Base-by-base conservation (phyloP, 2,329 filamentous ascomycete species). In the Fusarium pseudonygamai region DNA sequence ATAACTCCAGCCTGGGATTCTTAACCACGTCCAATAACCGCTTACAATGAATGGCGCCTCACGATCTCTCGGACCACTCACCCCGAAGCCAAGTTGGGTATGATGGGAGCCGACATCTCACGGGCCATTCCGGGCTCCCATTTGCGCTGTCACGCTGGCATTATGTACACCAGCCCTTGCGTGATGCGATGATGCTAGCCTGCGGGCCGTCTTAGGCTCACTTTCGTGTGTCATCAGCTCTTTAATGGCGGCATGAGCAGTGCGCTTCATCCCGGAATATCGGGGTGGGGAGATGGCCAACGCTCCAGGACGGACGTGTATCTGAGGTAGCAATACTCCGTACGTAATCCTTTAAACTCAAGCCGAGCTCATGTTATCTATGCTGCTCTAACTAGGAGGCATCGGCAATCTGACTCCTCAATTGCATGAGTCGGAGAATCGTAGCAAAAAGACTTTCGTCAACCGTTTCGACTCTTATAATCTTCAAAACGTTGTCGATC, bases 121-220 rank as follows among this genome's bases (percentile, higher is more conserved):
- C 74, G 72, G 75, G 50, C 75, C 72, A 77, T 67, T 49, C 45
- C 32, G 20, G 60, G 36, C 60, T 69, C 52, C 50, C 34, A 55
- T 55, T 55, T 55, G 49, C n/a, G 69, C 32, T 73, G 69, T 69
- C 69, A 69, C 63, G 64, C 67, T 66, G 69, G 50, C 58, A 63
- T 56, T 56, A 49, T 56, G 64, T 71, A 50, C 55, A 71, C 68
- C 60, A 49, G 64, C 42, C 50, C 67, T 75, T 75, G 62, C 47
- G 65, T 72, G 74, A 72, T 73, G 73, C 57, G 59, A 61, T 61
- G 59, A 28, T 74, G 55, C 72, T 75, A 75, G 59, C 57, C 59
- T 64, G 65, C 73, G 73, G 76, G 63, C 73, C 75, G 76, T 68
- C 61, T 69, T 47, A 69, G 60, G 71, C 55, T 61, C 43, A 50